Evolutionary conservation across 2,329 filamentous ascomycete species (phyloP), one percentile per base, ranked within the genome.

Genomic region (Hysterium pulicare): DNA sequence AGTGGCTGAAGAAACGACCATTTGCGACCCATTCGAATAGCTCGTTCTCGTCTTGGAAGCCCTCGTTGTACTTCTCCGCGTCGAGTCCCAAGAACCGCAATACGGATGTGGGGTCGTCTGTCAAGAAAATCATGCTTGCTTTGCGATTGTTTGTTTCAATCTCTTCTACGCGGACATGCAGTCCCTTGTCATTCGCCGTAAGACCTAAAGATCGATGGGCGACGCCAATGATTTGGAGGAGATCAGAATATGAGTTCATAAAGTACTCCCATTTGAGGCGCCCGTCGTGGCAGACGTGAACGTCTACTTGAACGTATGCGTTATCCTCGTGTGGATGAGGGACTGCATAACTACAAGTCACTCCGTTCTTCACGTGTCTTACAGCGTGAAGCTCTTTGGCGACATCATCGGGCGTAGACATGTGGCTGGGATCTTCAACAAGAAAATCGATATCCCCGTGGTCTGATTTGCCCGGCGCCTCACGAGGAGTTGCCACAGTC

Each of bases 371-470:
- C 24, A 49, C 33, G 42, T 55, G 40, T 2, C 53, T 48, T 26
- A 49, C 58, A 0, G 83, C 81, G 3, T 67, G 66, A 0, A 87
- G 62, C 0, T 68, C 54, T 3, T 47, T 44, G 2, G 61, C 62
- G 7, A 82, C 55, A 1, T 54, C 50, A 16, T 55, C 42, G 41
- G 59, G 51, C 16, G 53, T 47, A 13, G 59, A 35, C 6, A 33
- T 19, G 7, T 22, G 36, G 17, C 50, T 7, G 3, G 58, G 49
- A 6, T 38, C 46, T 41, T 54, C 68, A 1, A 87, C 74, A 1
- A 89, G 63, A 45, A 90, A 72, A 63, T 93, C 87, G 28, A 94
- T 69, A 50, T 93, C 88, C 16, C 87, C 88, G 55, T 81, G 77
- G 51, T 82, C 78, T 0, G 50, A 32, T 63, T 93, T 93, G 1